Evolutionary conservation across 305 asterid genomes (phyloP), one percentile per base, ranked within the genome.

Genomic region (Fraxinus xanthoxyloides): DNA sequence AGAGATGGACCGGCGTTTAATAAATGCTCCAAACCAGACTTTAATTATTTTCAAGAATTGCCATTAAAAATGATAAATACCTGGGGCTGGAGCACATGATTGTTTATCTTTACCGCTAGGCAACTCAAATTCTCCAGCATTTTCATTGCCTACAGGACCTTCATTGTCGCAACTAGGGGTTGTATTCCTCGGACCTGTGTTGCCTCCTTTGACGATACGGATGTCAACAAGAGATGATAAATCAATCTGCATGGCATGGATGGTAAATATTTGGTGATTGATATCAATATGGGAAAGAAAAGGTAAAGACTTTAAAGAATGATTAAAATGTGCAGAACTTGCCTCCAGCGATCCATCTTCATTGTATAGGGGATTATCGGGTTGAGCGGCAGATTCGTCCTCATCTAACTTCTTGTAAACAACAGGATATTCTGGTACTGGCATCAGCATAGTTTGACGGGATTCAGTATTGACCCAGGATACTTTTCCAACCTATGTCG

Each of bases 271-370:
- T 30, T 15, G 75, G 75, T 7, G 43, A 17, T 31, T 31, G 43
- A 31, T 17, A 30, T 70, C 43, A 31, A 70, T 31, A 31, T 5
- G 43, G 40, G 72, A 36, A 70, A 70, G 75, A 31, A 32, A 34
- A 3, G 28, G n/a, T 40, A 21, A 12, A 17, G 32, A 30, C 26
- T 32, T n/a, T 8, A 69, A 23, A 19, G 51, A 70, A 80, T 83
- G 63, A 9, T 80, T 48, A 69, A 28, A n/a, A 74, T 75, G 31
- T n/a, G 24, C 77, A 78, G 28, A 43, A 77, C 77, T 74, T 86
- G 92, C 98, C 98, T 95, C 93, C 92, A 97, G 90, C 3, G 97
- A 91, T 61, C 99, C 99, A 87, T 97, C 98, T 87, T 91, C 95
- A 78, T 89, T 88, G 83, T 97, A 92, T 40, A 90, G 88, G 80